These are phyloP conservation scores for Trametes sp. DNA, from an alignment of 1,284 basidiomycete genomes.

Conservation along the genomic window DNA sequence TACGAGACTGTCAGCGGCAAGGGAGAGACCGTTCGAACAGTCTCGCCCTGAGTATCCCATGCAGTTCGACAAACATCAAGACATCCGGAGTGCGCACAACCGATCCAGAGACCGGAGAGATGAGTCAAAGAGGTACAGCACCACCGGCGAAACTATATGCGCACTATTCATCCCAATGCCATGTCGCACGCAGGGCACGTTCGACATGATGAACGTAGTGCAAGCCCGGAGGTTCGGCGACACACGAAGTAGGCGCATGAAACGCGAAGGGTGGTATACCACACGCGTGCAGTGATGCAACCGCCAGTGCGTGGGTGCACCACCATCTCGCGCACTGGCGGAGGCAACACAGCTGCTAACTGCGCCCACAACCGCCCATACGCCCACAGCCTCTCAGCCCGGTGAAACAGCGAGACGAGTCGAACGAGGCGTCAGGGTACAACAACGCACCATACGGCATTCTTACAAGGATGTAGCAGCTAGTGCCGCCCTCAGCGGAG, in stretches of 20 bases:
- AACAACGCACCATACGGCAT: conserved; percentile 3
- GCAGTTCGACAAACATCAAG: no score
- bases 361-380: conserved; percentile 19
- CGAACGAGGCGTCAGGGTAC: background rate
- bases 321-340: background rate
- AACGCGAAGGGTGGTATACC: background rate
- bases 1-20: no score
- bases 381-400: background rate
- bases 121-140: no score
- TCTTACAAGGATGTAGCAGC: no score
- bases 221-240: background rate
- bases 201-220: no score
- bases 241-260: background rate
- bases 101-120: no score
- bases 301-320: background rate
- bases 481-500: background rate
- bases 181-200: no score
- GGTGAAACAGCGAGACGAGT: conserved; percentile 5
- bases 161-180: no score
- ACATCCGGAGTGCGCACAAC: no score
- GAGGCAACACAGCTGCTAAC: conserved; percentile 14
- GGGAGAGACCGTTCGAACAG: no score
- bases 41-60: no score
- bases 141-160: no score
- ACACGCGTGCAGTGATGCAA: background rate